phyloP scores from a whole-genome alignment of 139 green algal species.

The Edaphochlamys debaryana region DNA sequence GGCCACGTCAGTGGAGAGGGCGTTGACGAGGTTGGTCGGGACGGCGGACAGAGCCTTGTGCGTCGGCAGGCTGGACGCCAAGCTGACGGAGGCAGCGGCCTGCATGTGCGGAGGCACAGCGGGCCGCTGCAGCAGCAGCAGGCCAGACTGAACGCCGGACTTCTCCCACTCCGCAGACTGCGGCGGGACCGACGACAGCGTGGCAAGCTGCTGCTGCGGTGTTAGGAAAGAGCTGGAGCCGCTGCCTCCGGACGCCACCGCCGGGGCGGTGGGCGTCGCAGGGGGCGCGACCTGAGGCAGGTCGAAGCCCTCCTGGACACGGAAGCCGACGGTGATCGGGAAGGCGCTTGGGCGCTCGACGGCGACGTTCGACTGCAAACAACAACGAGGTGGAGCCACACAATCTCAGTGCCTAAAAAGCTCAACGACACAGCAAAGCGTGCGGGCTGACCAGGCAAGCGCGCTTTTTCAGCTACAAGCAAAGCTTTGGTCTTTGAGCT shows the following conservation, averaged over 20 bases:
- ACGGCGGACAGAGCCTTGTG: not conserved
- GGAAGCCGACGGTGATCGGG: constrained; percentile 35
- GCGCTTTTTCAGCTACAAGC: too few species aligned
- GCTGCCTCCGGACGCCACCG: not conserved
- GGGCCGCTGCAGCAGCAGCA: constrained; percentile 24
- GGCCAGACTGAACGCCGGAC: not conserved
- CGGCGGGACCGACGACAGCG: constrained; percentile 10
- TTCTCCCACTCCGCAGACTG: not conserved
- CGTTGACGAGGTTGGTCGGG: not conserved
- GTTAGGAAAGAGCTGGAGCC: constrained; percentile 21
- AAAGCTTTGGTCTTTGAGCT: too few species aligned
- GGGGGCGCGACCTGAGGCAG: constrained; percentile 23
- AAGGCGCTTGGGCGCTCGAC: constrained; percentile 32
- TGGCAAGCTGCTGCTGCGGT: constrained; percentile 28
- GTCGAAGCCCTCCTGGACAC: constrained; percentile 27
- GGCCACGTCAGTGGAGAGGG: not conserved
- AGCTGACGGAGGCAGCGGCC: too few species aligned
- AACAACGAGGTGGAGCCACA: not conserved
- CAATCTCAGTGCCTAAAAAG: too few species aligned
- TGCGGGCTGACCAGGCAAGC: too few species aligned
- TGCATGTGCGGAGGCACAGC: not conserved
- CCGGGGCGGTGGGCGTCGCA: not conserved
- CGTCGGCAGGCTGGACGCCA: not conserved
- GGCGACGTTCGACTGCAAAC: constrained; percentile 30
- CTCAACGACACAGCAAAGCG: too few species aligned